Percentiles rank a stretch among this genome's conserved stretches.
Conservation (phyloP, 164 flowering plant genomes). For the Magnolia sinica region DNA sequence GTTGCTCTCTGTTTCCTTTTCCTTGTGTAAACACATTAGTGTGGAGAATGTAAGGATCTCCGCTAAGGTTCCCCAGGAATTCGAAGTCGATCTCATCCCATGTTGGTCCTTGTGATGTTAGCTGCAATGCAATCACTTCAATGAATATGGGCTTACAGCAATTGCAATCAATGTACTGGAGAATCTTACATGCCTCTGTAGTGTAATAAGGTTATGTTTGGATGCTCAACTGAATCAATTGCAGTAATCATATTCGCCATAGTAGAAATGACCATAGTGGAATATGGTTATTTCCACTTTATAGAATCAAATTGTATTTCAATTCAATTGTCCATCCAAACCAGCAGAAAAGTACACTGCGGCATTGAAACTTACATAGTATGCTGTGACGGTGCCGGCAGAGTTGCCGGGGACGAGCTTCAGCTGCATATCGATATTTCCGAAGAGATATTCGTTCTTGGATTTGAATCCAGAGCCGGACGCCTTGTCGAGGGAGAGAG, state of each 20-base stretch:
- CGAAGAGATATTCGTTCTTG: conserved; percentile 26
- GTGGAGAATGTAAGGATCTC: conserved; percentile 13
- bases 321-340: too few species aligned
- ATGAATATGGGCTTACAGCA: not conserved
- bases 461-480: conserved; percentile 38
- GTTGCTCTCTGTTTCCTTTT: conserved; percentile 17
- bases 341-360: not conserved
- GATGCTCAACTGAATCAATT: too few species aligned
- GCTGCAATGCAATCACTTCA: not conserved
- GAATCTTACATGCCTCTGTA: too few species aligned
- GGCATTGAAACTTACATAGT: conserved; percentile 21
- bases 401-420: conserved; percentile 42
- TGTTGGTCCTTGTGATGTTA: conserved; percentile 5
- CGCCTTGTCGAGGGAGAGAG: conserved; percentile 28
- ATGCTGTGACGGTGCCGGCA: conserved; percentile 41
- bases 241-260: too few species aligned
- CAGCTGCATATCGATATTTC: conserved; percentile 32
- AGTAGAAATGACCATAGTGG: too few species aligned
- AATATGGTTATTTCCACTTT: too few species aligned
- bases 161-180: not conserved
- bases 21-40: conserved; percentile 11
- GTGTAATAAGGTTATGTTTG: too few species aligned
- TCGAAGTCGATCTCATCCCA: conserved; percentile 14
- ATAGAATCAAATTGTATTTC: too few species aligned
- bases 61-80: conserved; percentile 12